Evolutionary conservation across 108 stramenopile genomes (phyloP), one percentile per base, ranked within the genome.

Genomic region (Cyclostephanos invisitatus): DNA sequence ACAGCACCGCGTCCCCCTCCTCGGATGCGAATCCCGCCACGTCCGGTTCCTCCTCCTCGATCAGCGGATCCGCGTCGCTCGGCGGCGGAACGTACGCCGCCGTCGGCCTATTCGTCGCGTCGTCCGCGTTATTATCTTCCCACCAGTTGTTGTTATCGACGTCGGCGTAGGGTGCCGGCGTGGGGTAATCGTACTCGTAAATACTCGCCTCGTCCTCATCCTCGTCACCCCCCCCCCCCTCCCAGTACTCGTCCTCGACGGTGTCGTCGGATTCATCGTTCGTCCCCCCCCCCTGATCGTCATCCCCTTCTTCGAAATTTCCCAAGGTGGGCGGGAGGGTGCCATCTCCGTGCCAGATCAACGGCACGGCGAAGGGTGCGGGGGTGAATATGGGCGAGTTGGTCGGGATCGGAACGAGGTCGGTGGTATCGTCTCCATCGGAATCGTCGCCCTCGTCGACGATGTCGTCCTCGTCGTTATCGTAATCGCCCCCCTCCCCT

Each of bases 21-120:
- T 57, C 29, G 24, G 12, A 8, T 6, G 12, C 25, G 27, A 29
- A 29, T 5, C 56, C 25, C 7, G 4, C 51, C 2, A 54, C 56
- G 28, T 57, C 28, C 56, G 3, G 28, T 5, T 27, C 56, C 29
- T 27, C 56, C 29, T 28, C 56, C 56, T 32, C 25, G 29, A 24
- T 17, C 29, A 57, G 56, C 56, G 56, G 56, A 32, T 57, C 56
- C 3, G 14, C 10, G 17, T 57, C 56, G 29, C 56, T 32, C 56
- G 56, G 56, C 4, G 56, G 56, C 29, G 56, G 56, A 2, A 57
- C 56, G 29, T 57, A 57, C 8, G 17, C 56, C 56, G 17, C 56
- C 56, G 56, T 57, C 17, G 56, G 56, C 29, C 28, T 3, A 0
- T 1, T 15, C 4, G 56, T 57, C 27, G 5, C 1, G 4, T n/a